Evolutionary conservation across 2,329 filamentous ascomycete genomes (phyloP).

Genomic region (Clarireedia monteithiana): DNA sequence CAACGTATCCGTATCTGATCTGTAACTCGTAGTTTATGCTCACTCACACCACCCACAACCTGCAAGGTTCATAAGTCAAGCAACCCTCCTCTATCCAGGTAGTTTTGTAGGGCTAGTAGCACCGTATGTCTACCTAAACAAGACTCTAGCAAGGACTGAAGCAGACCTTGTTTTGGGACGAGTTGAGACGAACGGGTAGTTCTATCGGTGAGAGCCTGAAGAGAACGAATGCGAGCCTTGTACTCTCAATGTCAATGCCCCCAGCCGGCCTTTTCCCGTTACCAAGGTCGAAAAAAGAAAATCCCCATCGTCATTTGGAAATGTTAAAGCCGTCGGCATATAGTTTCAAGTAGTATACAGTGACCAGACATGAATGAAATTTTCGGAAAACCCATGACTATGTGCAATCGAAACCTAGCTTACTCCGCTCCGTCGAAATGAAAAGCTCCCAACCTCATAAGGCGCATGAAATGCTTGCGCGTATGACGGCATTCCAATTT

Average conservation of each 20-base stretch:
- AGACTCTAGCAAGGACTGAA: neutral
- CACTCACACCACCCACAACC: too few relatives aligned
- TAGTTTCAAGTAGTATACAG: too few relatives aligned
- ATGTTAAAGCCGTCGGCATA: too few relatives aligned
- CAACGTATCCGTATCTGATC: too few relatives aligned
- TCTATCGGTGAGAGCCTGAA: slow-evolving; percentile 7
- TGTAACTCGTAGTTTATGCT: too few relatives aligned
- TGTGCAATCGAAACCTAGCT: too few relatives aligned
- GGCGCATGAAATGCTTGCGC: slow-evolving; percentile 17
- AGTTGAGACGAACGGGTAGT: neutral
- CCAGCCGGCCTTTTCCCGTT: neutral
- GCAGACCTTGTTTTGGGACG: slow-evolving; percentile 18
- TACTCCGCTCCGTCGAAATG: too few relatives aligned
- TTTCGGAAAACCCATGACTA: too few relatives aligned
- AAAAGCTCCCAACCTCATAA: neutral
- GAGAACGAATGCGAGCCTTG: neutral
- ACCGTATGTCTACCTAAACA: neutral
- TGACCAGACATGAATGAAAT: too few relatives aligned
- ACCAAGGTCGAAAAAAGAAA: neutral
- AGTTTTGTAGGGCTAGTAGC: neutral
- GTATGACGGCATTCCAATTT: slow-evolving; percentile 16
- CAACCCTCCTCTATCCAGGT: neutral
- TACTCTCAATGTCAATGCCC: too few relatives aligned
- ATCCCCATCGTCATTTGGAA: too few relatives aligned
- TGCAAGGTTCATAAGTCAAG: too few relatives aligned